A percentile compares a stretch with the other conserved stretches of the same genome.
Conservation (phyloP, 768 basidiomycete genomes). For the Dioszegia aurantiaca region DNA sequence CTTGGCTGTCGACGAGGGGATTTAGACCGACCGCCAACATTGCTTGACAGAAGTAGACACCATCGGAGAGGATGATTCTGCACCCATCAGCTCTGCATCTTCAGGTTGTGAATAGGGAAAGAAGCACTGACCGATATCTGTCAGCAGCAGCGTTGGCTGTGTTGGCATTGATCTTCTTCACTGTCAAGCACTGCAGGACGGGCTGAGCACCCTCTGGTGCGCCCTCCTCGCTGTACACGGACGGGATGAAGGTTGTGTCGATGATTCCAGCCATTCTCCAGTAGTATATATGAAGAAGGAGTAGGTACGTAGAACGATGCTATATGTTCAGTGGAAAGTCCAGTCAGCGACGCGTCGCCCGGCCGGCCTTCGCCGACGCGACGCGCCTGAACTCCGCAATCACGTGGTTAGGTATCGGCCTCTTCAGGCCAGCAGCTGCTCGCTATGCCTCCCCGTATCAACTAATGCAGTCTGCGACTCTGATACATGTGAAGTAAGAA, state of each 20-base stretch:
- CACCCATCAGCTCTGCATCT: constrained; percentile 17
- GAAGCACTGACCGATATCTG: constrained; percentile 48
- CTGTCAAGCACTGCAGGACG: constrained; percentile 74
- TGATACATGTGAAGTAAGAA: too few species aligned
- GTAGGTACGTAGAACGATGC: neutral
- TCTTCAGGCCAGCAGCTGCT: too few species aligned
- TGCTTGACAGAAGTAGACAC: constrained; percentile 76
- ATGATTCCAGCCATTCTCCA: constrained; percentile 41
- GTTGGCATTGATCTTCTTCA: constrained; percentile 67
- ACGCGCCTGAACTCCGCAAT: too few species aligned
- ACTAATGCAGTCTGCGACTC: too few species aligned
- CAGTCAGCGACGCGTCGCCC: neutral
- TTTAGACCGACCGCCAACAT: constrained; percentile 96
- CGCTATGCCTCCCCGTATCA: too few species aligned
- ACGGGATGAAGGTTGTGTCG: constrained; percentile 34
- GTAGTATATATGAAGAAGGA: constrained; percentile 1
- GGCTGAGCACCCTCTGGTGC: constrained; percentile 50
- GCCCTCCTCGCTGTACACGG: constrained; percentile 31
- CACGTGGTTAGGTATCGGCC: too few species aligned
- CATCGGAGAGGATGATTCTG: constrained; percentile 85
- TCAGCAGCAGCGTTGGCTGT: constrained; percentile 50
- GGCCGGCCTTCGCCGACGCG: neutral
- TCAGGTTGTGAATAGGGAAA: neutral
- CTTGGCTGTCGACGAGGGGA: constrained; percentile 63
- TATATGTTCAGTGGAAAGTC: too few species aligned